Conservation (phyloP, 164 flowering plant species). For the Tetrastigma voinierianum region DNA sequence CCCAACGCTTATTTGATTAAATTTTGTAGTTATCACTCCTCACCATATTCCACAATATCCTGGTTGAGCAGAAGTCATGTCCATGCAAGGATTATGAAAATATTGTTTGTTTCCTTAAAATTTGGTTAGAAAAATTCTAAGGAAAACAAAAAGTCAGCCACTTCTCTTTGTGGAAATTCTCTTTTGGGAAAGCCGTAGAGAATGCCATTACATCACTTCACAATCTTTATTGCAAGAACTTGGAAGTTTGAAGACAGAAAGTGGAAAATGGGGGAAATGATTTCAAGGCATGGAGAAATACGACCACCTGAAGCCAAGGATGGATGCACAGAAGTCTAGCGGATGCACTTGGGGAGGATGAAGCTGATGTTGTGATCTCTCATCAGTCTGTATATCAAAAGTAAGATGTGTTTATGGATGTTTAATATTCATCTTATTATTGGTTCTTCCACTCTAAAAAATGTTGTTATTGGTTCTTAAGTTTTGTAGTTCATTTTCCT, state of each 20-base stretch:
- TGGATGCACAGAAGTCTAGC: constrained; percentile 65
- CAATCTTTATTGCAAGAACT: constrained; percentile 64
- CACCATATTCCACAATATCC: constrained; percentile 63
- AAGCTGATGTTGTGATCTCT: constrained; percentile 60
- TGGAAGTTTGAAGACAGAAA: constrained; percentile 44
- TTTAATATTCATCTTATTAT: neutral
- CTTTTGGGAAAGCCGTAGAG: constrained; percentile 85
- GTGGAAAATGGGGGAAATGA: constrained; percentile 29
- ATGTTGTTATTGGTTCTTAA: too few species aligned
- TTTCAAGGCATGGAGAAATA: constrained; percentile 34
- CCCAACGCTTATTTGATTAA: constrained; percentile 7
- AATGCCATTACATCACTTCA: constrained; percentile 73
- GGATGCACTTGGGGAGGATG: constrained; percentile 97
- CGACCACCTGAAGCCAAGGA: constrained; percentile 36
- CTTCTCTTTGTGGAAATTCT: constrained; percentile 92
- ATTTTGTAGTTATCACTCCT: constrained; percentile 86
- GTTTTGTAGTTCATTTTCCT: too few species aligned
- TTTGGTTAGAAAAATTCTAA: constrained; percentile 75
- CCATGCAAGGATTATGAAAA: constrained; percentile 61
- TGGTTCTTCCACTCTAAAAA: too few species aligned
- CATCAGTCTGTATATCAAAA: constrained; percentile 26
- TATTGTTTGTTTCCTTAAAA: constrained; percentile 64
- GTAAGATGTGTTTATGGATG: constrained; percentile 36
- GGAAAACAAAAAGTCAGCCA: constrained; percentile 77
- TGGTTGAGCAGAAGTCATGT: constrained; percentile 74